phyloP scores from a whole-genome alignment of 2,329 filamentous ascomycete species.

The Pseudonectria foliicola region DNA sequence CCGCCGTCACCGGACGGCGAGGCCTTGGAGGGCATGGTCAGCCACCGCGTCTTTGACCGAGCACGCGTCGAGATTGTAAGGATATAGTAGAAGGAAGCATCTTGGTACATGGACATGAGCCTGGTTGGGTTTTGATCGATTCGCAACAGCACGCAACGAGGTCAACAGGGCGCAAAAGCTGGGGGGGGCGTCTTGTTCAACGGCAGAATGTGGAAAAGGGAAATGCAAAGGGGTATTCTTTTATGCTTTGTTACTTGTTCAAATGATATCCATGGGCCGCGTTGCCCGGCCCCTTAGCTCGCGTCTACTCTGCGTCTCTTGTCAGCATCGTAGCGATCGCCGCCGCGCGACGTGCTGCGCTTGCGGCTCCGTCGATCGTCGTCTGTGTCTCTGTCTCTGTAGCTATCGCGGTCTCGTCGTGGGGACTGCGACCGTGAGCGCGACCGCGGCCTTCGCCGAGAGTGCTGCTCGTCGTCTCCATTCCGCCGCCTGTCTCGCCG shows the following conservation, averaged over 20 bases:
- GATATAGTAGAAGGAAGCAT: no score
- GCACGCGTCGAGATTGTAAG: conserved; percentile 80
- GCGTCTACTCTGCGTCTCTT: conserved; percentile 53
- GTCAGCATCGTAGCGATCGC: conserved; percentile 47
- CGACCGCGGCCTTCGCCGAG: conserved; percentile 23
- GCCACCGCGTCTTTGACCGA: conserved; percentile 73
- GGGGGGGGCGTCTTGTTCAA: conserved; percentile 1
- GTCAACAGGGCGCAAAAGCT: neutral
- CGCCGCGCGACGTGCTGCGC: conserved; percentile 49
- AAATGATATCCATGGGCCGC: conserved; percentile 12
- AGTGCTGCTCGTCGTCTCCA: conserved; percentile 12
- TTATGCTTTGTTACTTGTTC: conserved; percentile 12
- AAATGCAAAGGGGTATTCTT: neutral
- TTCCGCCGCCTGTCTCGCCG: conserved; percentile 24
- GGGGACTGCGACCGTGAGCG: conserved; percentile 50
- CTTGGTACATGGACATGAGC: neutral
- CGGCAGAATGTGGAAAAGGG: conserved; percentile 11
- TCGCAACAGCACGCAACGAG: conserved; percentile 14
- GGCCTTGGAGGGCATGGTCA: conserved; percentile 49
- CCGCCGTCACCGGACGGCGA: conserved; percentile 57
- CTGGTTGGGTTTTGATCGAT: conserved; percentile 1
- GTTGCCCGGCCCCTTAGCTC: conserved; percentile 17
- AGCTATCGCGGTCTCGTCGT: conserved; percentile 21
- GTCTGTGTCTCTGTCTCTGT: conserved; percentile 30
- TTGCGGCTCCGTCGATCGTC: conserved; percentile 46